Base-by-base conservation (phyloP, 1,284 basidiomycete species). In the Ceratobasidium sp. region DNA sequence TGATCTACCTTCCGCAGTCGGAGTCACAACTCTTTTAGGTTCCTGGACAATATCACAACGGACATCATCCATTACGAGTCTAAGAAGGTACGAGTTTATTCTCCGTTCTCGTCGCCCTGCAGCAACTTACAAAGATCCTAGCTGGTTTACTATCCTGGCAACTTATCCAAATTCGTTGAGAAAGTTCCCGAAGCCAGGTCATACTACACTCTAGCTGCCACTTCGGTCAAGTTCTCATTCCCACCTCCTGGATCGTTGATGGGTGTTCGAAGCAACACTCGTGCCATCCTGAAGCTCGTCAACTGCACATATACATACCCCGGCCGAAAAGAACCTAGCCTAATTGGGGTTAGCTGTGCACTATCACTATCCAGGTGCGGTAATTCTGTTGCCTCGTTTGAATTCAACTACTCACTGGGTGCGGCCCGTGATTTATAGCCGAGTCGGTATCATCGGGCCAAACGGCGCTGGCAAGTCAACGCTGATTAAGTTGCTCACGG, bases 31-130 rank as follows among this genome's bases (percentile, higher is more conserved):
- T 76, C 20, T 47, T 13, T 26, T 80, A 94, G 93, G 82, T 99
- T 99, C 88, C 87, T 99, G 81, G 97, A 99, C 87, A 94, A 95
- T 84, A 91, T 99, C 77, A 98, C 97, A 80, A 97, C 97, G 79
- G 97, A 99, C 85, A 97, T 99, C 82, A 95, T 99, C 80, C 97
- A 99, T 87, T 99, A 99, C 86, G 96, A 99, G 86, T 86, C 87
- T 80, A 99, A 99, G 88, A 98, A 97, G 88, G 91, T 90, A 77
- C 54, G 77, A 23, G 20, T 13, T 49, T 65, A 2, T 17, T 39
- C 20, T 28, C 39, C 8, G 15, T 69, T 54, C 74, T 76, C 11
- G 56, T 78, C 61, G 54, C 66, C 54, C 39, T 10, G 53, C 51
- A 54, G 42, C 35, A 42, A 60, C 75, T 71, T 76, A 77, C 78